Evolutionary conservation across 352 stramenopile genomes (phyloP), one percentile per base, ranked within the genome.

Genomic region (Globisporangium paroecandrum): DNA sequence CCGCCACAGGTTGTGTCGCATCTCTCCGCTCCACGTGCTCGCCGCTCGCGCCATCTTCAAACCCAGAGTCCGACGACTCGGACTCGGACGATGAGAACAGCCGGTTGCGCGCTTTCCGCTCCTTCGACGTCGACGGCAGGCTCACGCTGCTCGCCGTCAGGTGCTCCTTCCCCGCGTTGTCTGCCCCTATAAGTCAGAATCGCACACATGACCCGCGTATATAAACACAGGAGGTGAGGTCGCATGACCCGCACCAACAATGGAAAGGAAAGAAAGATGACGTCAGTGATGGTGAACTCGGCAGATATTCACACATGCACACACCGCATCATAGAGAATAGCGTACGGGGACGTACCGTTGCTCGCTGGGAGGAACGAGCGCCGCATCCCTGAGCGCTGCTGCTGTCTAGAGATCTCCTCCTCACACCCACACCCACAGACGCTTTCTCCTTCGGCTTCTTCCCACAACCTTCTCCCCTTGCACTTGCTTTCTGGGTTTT

Each of bases 51-150:
- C 53, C 43, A 51, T 68, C 59, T 27, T 71, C 66, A 22, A 38
- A 53, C 4, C 24, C 67, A 4, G 66, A 71, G 24, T 72, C 67
- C 12, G 53, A 61, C 34, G 55, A 68, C n/a, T 66, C 61, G 1
- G 67, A 72, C 36, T 72, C 67, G 43, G 67, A 72, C 29, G 67
- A 72, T 43, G 67, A 72, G 61, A 72, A 72, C 38, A 72, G 57
- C 22, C 62, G 61, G 38, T 68, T 68, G 32, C 67, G 67, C 43
- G 54, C 36, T 49, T 69, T 67, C 54, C 67, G 67, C 24, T 72
- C 67, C 32, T 67, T 68, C 38, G 49, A 20, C 15, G 58, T 62
- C 15, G 62, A 29, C 24, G 53, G 54, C 53, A 68, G 32, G 25
- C 62, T 62, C 36, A 38, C 36, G 24, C 51, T 62, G 36, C 51